phyloP scores from a whole-genome alignment of 176 grass and related monocot species.

The Paspalum vaginatum region DNA sequence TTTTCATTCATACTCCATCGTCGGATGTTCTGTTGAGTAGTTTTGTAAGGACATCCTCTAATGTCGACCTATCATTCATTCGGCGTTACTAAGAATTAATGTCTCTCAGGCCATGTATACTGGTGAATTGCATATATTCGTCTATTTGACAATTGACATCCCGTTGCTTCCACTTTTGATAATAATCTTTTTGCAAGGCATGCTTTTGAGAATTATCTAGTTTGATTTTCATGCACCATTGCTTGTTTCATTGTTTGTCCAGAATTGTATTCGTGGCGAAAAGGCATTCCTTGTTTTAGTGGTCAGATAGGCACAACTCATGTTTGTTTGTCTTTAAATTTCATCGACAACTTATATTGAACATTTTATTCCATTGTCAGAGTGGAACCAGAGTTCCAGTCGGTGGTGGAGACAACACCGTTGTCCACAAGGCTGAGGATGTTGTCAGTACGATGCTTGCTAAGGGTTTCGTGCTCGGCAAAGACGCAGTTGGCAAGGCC shows the following conservation, averaged over 20 bases:
- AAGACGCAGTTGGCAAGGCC: slow-evolving; percentile 71
- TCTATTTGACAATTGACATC: neutral
- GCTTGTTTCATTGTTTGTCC: slow-evolving; percentile 14
- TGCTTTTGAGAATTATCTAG: slow-evolving; percentile 7
- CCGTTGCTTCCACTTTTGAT: neutral
- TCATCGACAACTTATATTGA: neutral
- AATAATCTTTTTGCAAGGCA: neutral
- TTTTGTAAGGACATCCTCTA: neutral
- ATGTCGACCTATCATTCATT: neutral
- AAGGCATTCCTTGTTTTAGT: neutral
- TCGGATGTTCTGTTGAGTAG: neutral
- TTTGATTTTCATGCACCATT: slow-evolving; percentile 6
- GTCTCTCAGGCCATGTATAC: neutral
- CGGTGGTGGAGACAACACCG: slow-evolving; percentile 45
- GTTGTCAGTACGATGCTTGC: slow-evolving; percentile 86
- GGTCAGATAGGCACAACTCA: neutral
- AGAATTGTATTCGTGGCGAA: neutral
- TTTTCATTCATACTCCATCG: neutral
- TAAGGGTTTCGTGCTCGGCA: slow-evolving; percentile 84
- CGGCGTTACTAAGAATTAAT: neutral
- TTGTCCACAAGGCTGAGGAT: slow-evolving; percentile 88
- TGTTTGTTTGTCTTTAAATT: neutral
- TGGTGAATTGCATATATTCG: neutral
- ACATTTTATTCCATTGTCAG: slow-evolving; percentile 29
- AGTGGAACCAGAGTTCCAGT: slow-evolving; percentile 46